Evolutionary conservation across 768 basidiomycete genomes (phyloP), one percentile per base, ranked within the genome.

Genomic region (Termitomyces sp.): DNA sequence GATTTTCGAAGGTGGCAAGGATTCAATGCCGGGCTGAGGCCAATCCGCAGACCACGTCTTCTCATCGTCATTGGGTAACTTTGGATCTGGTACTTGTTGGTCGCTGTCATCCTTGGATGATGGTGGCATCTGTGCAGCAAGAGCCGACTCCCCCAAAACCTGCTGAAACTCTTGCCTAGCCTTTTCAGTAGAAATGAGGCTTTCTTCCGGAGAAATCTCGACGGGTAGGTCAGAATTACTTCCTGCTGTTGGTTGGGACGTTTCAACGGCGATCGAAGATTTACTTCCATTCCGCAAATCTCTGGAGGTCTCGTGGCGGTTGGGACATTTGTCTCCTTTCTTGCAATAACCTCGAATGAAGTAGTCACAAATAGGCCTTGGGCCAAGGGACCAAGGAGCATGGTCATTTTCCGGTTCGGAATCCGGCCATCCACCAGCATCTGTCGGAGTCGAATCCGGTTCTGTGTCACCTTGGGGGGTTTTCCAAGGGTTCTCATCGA

Each of bases 11-110:
- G 51, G 59, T 32, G 43, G 39, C 8, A 58, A 51, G 4, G 55
- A n/a, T 10, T 48, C 49, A 33, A 34, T 42, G 26, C 50, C 47
- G 20, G 65, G 63, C 26, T 62, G 53, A 6, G 57, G 54, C 67
- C 65, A 67, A 22, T 62, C 49, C 46, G 18, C 48, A 22, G 53
- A 49, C 64, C 63, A 63, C 8, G 60, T 61, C 22, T 69, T 50
- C 36, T 67, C 63, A 33, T 62, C 60, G 43, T 62, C 61, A 39
- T 59, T 48, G 32, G 27, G 33, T n/a, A 43, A 36, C n/a, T 30
- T 42, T 12, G 37, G 12, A 39, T 8, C 27, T 32, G 12, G 39
- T 3, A 8, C 24, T 27, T 52, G 51, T 52, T 27, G 26, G 26
- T 40, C 26, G n/a, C 18, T 27, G 12, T 12, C 26, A 51, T 24